phyloP scores from a whole-genome alignment of 805 yeast species.

The Cyberlindnera mycetangii region DNA sequence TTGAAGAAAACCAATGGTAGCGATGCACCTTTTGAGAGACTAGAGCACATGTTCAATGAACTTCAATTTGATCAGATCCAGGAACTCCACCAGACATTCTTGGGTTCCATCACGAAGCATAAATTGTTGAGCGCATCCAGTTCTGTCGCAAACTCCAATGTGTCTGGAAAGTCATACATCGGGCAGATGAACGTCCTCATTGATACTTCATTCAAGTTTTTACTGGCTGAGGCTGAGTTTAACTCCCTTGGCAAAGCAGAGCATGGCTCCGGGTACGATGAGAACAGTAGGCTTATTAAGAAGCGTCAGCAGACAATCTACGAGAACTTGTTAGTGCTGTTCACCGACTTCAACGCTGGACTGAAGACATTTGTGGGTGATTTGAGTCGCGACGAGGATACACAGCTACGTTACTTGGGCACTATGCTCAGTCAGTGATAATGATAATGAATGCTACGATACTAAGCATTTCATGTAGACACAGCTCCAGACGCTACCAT shows the following conservation, averaged over 20 bases:
- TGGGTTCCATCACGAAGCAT: conserved; percentile 35
- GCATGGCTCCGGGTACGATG: conserved; percentile 18
- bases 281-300: not conserved
- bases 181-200: conserved; percentile 39
- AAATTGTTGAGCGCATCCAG: conserved; percentile 32
- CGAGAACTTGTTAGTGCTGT: conserved; percentile 39
- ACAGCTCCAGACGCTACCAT: no score
- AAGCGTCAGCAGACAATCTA: conserved; percentile 30
- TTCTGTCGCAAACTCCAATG: conserved; percentile 31
- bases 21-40: conserved; percentile 5
- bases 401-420: conserved; percentile 48
- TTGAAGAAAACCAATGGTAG: conserved; percentile 18
- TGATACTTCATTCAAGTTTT: conserved; percentile 37
- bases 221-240: conserved; percentile 36
- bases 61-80: conserved; percentile 49
- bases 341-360: conserved; percentile 41
- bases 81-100: conserved; percentile 32
- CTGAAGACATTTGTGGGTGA: conserved; percentile 46
- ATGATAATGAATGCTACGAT: not conserved
- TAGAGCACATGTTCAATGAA: conserved; percentile 24
- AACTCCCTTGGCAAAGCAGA: conserved; percentile 32
- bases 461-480: no score
- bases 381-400: conserved; percentile 48
- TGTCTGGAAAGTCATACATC: conserved; percentile 39
- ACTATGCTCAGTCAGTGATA: conserved; percentile 23